Conservation (phyloP, 495 filamentous ascomycete species). For the Stereocaulon alpinum region DNA sequence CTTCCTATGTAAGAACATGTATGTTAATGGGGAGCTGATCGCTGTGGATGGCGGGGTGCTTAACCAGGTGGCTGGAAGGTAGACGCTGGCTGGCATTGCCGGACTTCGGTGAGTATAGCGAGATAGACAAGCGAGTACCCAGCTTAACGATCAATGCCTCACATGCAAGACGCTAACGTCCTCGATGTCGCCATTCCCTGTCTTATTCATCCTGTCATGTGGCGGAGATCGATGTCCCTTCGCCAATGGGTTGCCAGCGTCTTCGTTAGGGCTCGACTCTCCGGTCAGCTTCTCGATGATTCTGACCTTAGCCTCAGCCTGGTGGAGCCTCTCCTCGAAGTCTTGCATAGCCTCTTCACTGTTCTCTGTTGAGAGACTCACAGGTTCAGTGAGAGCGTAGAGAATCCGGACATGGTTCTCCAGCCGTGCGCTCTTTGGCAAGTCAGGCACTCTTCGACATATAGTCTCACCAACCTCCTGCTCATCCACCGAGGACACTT, state of each 20-base stretch:
- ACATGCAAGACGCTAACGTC: constrained; percentile 40
- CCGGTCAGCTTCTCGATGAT: constrained; percentile 66
- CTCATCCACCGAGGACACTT: background rate
- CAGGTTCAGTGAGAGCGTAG: constrained; percentile 65
- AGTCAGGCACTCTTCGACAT: constrained; percentile 21
- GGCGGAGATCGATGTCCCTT: constrained; percentile 25
- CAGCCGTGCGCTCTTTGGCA: constrained; percentile 54
- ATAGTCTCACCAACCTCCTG: background rate
- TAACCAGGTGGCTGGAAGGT: constrained; percentile 27
- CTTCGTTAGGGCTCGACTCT: constrained; percentile 30
- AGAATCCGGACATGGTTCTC: constrained; percentile 62
- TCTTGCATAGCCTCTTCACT: constrained; percentile 75
- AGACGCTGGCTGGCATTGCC: background rate
- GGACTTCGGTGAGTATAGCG: background rate
- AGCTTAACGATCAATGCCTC: constrained; percentile 33
- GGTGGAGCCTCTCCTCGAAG: constrained; percentile 73
- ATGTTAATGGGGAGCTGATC: constrained; percentile 53
- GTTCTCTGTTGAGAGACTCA: constrained; percentile 67
- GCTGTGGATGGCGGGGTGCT: constrained; percentile 50
- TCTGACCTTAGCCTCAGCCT: constrained; percentile 68
- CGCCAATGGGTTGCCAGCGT: constrained; percentile 23
- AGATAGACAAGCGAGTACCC: background rate
- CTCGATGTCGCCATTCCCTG: constrained; percentile 45
- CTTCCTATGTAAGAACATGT: constrained; percentile 42
- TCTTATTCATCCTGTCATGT: constrained; percentile 12